Base-by-base conservation (phyloP, 257 asterid genomes). In the Solanum bulbocastanum region DNA sequence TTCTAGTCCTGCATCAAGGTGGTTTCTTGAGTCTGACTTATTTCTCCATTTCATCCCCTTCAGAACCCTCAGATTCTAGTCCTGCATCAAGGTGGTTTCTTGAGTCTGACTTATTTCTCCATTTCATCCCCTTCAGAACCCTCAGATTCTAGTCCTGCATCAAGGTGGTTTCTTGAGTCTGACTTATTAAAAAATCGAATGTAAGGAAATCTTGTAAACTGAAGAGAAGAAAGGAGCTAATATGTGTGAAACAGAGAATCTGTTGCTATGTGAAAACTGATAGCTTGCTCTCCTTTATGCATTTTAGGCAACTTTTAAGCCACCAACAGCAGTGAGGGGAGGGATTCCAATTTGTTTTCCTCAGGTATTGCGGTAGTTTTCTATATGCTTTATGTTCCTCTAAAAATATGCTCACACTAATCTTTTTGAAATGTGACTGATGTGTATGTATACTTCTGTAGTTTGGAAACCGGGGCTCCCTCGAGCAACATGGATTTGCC, bases 331-430 rank as follows among this genome's bases (percentile, higher is more conserved):
- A 87, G 97, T 91, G 56, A 93, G 99, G 88, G 99, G 98, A 87
- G 99, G 99, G 42, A 95, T 96, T 90, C 95, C 98, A 23, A 93
- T 95, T 75, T 95, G 96, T 91, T 96, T 96, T 72, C 98, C 99
- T 1, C 98, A 95, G 99, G 99, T 95, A 91, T 37, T 23, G 86
- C 12, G 0, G 0, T 20, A 49, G 71, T 49, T 82, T 27, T 82
- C 39, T 13, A 18, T 23, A 56, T 22, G 11, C 44, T 82, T 82
- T 33, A 82, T 18, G 25, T 32, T 49, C 86, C 32, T 82, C 86
- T 52, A 46, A 5, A 49, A 33, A 32, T 82, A 82, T 2, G 68
- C 40, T 42, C 16, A 0, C 20, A 27, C 85, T 86, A 40, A 42
- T 72, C 32, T 30, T 30, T 86, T 35, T 14, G 16, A 49, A 49